phyloP scores from a whole-genome alignment of 352 stramenopile genomes.

The Globisporangium carolinianum region DNA sequence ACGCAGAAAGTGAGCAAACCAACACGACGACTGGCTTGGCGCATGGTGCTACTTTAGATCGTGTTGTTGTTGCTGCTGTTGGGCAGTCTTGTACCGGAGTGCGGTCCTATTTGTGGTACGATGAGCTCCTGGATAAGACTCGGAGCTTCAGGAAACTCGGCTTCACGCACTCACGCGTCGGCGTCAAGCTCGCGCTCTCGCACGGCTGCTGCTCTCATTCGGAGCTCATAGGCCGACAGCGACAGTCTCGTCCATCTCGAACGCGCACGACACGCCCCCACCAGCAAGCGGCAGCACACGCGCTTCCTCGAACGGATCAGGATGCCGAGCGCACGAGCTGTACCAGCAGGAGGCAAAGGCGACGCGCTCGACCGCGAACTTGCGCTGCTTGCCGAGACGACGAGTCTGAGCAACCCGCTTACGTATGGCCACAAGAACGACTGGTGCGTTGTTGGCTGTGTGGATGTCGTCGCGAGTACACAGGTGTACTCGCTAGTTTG shows the following conservation, averaged over 20 bases:
- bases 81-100: too few relatives aligned
- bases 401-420: constrained; percentile 70
- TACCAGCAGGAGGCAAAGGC: constrained; percentile 12
- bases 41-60: too few relatives aligned
- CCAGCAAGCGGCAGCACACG: too few relatives aligned
- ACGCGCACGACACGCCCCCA: not conserved
- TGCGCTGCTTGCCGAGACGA: constrained; percentile 59
- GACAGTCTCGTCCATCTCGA: not conserved
- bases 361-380: constrained; percentile 67
- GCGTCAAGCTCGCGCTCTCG: too few relatives aligned
- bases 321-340: not conserved
- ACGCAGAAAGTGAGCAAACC: not conserved
- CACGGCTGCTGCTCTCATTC: too few relatives aligned
- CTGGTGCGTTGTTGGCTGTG: constrained; percentile 33
- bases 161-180: too few relatives aligned
- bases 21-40: not conserved
- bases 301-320: too few relatives aligned
- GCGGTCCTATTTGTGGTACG: too few relatives aligned
- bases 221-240: too few relatives aligned
- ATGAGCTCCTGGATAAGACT: too few relatives aligned
- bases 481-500: not conserved
- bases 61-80: too few relatives aligned
- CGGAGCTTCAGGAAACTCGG: too few relatives aligned
- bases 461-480: not conserved
- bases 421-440: constrained; percentile 63